Base-by-base conservation (phyloP, 1,284 basidiomycete genomes). In the Boletus semigastroideus region DNA sequence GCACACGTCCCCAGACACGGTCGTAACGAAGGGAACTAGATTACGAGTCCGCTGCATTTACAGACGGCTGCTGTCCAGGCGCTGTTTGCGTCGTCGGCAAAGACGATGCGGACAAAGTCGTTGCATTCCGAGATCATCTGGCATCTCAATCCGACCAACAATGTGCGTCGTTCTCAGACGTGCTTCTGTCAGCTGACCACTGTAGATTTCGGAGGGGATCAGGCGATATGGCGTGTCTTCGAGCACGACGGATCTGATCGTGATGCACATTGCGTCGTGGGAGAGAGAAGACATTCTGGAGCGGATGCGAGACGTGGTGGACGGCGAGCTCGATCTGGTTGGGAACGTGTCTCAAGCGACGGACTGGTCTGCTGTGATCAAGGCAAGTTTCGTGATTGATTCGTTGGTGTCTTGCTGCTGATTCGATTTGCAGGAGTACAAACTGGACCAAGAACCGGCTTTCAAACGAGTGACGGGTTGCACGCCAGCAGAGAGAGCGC, bases 61-160 rank as follows among this genome's bases (percentile, higher is more conserved):
- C 82, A 88, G 62, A 92, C 89, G 0, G 94, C 90, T 0, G 78
- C 93, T 10, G 79, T 87, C 48, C 88, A 93, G 59, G 88, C 94
- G 0, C 74, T 92, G 7, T 73, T 95, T 12, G 82, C 90, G 1
- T 77, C 81, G n/a, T 69, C 78, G 2, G 78, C 84, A 40, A 73
- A 72, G 17, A 59, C 72, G 0, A 71, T 93, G 52, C 77, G 84
- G 42, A 92, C 91, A 3, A 88, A 86, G 69, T 88, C 89, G 0
- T 73, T 92, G 0, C 91, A 96, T 66, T 92, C 90, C 0, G 94
- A 97, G 68, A 79, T 97, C 47, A 75, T 97, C 12, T 92, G 88
- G 77, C 74, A 80, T 17, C 75, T 97, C 42, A 91, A 88, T 58
- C 90, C 92, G 1, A 90, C 86, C 17, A 90, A 92, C 60, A 95